Percentiles rank a stretch among this genome's conserved stretches.
phyloP scores from a whole-genome alignment of 2,329 filamentous ascomycete genomes.

The Pyricularia sp. region DNA sequence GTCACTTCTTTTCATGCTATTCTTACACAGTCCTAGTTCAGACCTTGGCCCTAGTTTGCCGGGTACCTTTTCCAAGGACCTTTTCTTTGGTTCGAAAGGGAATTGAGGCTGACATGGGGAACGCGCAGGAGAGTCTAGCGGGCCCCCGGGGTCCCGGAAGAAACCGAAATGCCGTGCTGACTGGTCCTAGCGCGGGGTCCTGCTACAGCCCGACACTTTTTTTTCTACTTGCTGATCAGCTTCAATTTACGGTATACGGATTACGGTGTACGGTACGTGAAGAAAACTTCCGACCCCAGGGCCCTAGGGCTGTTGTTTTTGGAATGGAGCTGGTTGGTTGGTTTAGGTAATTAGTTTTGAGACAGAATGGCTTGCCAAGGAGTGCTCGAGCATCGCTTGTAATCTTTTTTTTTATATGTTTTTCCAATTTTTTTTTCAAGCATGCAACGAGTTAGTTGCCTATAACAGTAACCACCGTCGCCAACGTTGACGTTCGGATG shows the following conservation, averaged over 20 bases:
- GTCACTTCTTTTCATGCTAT: not conserved
- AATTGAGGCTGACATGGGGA: too few relatives aligned
- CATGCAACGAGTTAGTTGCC: not conserved
- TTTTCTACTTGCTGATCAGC: not conserved
- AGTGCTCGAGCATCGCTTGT: not conserved
- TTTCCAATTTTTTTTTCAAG: too few relatives aligned
- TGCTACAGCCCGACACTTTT: not conserved
- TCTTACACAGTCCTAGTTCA: not conserved
- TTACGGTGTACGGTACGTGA: not conserved
- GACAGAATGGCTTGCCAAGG: not conserved
- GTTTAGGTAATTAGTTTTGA: too few relatives aligned
- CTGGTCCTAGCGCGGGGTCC: not conserved
- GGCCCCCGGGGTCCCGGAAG: not conserved
- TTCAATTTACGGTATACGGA: not conserved
- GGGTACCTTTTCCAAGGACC: not conserved
- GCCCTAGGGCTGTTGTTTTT: not conserved
- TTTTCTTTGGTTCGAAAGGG: not conserved
- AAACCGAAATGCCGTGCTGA: not conserved
- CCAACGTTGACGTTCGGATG: not conserved
- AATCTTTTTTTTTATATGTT: not conserved
- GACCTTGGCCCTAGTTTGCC: too few relatives aligned
- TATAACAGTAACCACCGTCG: not conserved
- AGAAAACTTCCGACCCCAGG: not conserved
- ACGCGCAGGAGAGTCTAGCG: not conserved
- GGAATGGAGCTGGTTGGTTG: too few relatives aligned